Base-by-base conservation (phyloP, 192 early-diverging fungal species). In the Coemansia sp. region DNA sequence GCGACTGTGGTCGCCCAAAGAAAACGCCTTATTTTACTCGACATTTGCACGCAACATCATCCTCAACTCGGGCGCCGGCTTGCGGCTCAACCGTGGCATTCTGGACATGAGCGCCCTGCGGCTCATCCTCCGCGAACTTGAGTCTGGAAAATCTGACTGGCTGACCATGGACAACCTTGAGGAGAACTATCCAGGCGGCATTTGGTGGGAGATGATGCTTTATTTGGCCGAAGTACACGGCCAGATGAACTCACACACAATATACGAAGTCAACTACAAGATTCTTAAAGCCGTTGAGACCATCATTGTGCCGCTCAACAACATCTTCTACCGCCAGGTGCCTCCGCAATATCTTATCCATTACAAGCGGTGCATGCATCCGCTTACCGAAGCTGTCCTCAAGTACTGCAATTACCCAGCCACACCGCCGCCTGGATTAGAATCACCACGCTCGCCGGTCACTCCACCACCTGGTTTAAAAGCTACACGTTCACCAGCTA, bases 201-300 rank as follows among this genome's bases (percentile, higher is more conserved):
- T 62, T 13, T 74, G 71, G 71, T 64, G 61, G 66, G 66, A 68
- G 19, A 67, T 68, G 62, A 55, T 74, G 23, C 64, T 62, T 57
- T 62, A 67, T 24, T 24, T 74, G 53, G 62, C 61, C 7, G 71
- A 74, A 14, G 45, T 74, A 57, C 71, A 74, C 44, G 60, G 59
- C 17, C 64, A 56, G 37, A 49, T 75, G 44, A 25, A 38, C 22
- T 25, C 43, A 5, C 66, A 69, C 23, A 60, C 66, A 8, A 65
- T 75, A 39, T 69, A 61, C 33, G 72, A 75, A 34, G 62, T 75
- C 39, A 75, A 75, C 40, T 75, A 62, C 23, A 75, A 75, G 50
- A 75, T 64, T 0, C 51, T 75, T 17, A 63, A 64, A 2, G 59
- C 72, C 9, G 64, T 75, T 5, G 72, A 75, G 37, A 64, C 49